Conservation (phyloP, 75 land plant species). For the Picea glauca region DNA sequence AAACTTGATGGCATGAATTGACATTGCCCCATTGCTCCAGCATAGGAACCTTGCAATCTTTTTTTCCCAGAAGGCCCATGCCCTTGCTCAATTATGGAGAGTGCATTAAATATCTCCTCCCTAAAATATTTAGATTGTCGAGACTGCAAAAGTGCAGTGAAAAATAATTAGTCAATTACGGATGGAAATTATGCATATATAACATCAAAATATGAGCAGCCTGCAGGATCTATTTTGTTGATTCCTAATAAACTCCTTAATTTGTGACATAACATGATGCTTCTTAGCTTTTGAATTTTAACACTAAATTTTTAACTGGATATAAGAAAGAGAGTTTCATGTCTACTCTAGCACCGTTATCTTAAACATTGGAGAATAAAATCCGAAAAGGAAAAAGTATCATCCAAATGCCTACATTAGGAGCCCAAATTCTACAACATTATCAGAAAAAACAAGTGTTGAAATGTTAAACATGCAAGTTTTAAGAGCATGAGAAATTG, state of each 20-base stretch:
- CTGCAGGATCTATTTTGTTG: neutral
- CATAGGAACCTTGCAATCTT: conserved; percentile 34
- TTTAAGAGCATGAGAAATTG: neutral
- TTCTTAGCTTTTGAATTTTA: neutral
- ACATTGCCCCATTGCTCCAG: conserved; percentile 49
- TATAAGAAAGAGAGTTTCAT: neutral
- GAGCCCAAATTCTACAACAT: neutral
- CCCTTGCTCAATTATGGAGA: conserved; percentile 26
- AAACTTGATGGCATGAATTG: conserved; percentile 49
- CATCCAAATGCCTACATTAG: neutral
- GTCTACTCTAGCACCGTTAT: neutral
- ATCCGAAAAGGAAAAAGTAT: neutral
- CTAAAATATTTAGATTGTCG: conserved; percentile 20
- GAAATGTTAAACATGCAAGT: neutral
- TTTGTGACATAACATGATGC: neutral
- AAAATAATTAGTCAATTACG: neutral
- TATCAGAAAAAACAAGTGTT: neutral
- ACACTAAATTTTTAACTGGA: neutral
- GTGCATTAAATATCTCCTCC: conserved; percentile 30
- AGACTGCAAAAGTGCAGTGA: conserved; percentile 10
- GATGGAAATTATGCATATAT: neutral
- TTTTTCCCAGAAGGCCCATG: conserved; percentile 24
- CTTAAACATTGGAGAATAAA: neutral
- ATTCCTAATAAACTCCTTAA: neutral
- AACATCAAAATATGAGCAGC: no score